These are phyloP conservation scores for Pseudomassariella vexata DNA, from an alignment of 2,329 filamentous ascomycete genomes.

Conservation along the genomic window DNA sequence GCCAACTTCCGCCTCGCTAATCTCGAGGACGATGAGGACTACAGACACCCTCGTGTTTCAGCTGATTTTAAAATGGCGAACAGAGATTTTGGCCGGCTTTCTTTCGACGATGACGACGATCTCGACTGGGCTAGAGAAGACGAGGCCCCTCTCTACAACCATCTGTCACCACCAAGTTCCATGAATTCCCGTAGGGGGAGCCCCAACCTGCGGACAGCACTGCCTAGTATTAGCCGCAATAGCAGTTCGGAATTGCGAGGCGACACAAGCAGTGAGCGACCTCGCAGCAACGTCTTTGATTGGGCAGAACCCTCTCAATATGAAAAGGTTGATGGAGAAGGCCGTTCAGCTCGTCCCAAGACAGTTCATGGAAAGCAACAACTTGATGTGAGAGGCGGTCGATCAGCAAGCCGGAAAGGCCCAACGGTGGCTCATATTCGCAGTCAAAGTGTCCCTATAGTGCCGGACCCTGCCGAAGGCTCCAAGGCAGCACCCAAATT, in stretches of 20 bases:
- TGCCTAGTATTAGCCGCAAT: constrained; percentile 47
- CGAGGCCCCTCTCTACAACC: constrained; percentile 46
- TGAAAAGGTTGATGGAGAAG: constrained; percentile 55
- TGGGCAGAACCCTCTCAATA: constrained; percentile 64
- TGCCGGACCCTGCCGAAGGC: constrained; percentile 55
- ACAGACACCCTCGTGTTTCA: constrained; percentile 15
- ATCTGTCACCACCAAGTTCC: constrained; percentile 53
- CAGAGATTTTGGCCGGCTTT: constrained; percentile 43
- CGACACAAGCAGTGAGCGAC: constrained; percentile 37
- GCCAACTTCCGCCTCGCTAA: constrained; percentile 16
- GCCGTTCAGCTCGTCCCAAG: constrained; percentile 58
- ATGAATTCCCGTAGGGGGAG: constrained; percentile 48
- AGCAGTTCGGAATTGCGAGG: constrained; percentile 29
- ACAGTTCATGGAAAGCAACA: constrained; percentile 75
- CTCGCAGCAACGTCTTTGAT: constrained; percentile 68
- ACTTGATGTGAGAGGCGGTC: constrained; percentile 63
- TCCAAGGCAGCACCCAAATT: constrained; percentile 62
- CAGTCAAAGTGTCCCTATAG: constrained; percentile 74
- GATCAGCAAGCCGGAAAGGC: constrained; percentile 59
- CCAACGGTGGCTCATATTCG: constrained; percentile 67
- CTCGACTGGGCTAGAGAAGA: constrained; percentile 59
- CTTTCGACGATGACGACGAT: constrained; percentile 57
- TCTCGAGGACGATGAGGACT: constrained; percentile 15
- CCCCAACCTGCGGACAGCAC: constrained; percentile 47
- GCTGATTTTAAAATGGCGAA: constrained; percentile 27